Evolutionary conservation across 495 filamentous ascomycete genomes (phyloP).

Genomic region (Cryomyces antarcticus): DNA sequence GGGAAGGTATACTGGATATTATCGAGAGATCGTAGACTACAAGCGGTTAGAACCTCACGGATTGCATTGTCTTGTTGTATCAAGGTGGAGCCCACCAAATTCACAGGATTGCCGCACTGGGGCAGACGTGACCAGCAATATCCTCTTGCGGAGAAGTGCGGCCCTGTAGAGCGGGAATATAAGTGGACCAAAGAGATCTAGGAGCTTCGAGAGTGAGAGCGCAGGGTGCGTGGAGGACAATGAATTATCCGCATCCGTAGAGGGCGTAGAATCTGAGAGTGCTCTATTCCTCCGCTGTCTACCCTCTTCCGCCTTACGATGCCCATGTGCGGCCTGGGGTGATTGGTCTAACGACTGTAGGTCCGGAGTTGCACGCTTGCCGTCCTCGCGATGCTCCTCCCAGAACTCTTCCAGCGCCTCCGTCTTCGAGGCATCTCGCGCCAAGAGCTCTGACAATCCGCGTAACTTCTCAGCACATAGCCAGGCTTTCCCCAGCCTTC

Average conservation of each 20-base stretch:
- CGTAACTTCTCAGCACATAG: constrained; percentile 61
- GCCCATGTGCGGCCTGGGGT: not conserved
- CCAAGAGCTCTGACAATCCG: constrained; percentile 4
- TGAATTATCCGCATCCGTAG: constrained; percentile 31
- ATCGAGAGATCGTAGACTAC: constrained; percentile 87
- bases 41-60: not conserved
- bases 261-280: constrained; percentile 30
- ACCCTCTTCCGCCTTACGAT: not conserved
- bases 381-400: constrained; percentile 28
- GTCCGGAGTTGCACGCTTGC: constrained; percentile 19
- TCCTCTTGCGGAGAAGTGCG: constrained; percentile 70
- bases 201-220: constrained; percentile 50
- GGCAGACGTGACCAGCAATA: constrained; percentile 64
- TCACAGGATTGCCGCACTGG: constrained; percentile 75
- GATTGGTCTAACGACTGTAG: not conserved
- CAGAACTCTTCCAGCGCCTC: constrained; percentile 59
- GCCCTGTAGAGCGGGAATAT: constrained; percentile 80
- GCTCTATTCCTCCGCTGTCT: constrained; percentile 12
- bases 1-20: constrained; percentile 52
- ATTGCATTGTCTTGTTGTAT: too few relatives aligned
- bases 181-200: constrained; percentile 73
- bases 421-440: constrained; percentile 32
- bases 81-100: constrained; percentile 39
- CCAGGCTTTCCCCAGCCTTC: constrained; percentile 77
- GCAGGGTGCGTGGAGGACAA: constrained; percentile 70